These are phyloP conservation scores for Phytopythium boreale DNA, from an alignment of 352 stramenopile species.

Conservation along the genomic window DNA sequence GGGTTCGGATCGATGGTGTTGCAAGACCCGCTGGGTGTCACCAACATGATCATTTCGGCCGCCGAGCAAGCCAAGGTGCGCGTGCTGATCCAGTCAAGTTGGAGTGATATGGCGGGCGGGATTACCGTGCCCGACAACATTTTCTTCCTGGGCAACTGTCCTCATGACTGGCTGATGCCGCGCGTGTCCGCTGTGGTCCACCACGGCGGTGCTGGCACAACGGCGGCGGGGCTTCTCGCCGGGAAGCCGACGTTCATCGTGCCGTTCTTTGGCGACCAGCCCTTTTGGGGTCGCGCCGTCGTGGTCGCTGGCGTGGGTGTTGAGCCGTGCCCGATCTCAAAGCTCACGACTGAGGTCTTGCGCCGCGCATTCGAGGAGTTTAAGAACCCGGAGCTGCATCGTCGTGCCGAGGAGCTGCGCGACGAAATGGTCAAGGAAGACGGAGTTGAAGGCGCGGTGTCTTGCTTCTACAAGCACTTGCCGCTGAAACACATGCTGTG, in stretches of 20 bases:
- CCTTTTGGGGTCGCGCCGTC: conserved; percentile 91
- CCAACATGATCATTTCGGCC: conserved; percentile 81
- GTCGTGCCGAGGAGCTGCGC: conserved; percentile 40
- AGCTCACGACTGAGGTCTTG: conserved; percentile 78
- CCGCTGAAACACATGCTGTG: conserved; percentile 86
- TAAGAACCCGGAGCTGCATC: conserved; percentile 31
- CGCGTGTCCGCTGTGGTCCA: conserved; percentile 82
- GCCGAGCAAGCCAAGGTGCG: conserved; percentile 52
- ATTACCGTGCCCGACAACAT: conserved; percentile 43
- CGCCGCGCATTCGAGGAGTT: conserved; percentile 67
- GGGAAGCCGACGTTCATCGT: conserved; percentile 92
- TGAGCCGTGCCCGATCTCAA: conserved; percentile 67
- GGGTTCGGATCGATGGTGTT: conserved; percentile 93
- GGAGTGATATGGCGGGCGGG: conserved; percentile 63
- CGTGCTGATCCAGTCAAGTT: conserved; percentile 88
- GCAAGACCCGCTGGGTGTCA: conserved; percentile 57
- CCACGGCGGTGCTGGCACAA: conserved; percentile 83
- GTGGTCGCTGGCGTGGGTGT: conserved; percentile 74
- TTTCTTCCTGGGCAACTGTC: conserved; percentile 66
- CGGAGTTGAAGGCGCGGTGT: conserved; percentile 73
- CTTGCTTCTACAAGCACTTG: conserved; percentile 82
- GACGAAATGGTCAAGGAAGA: conserved; percentile 74
- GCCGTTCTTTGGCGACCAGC: conserved; percentile 94
- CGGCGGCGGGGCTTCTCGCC: conserved; percentile 83
- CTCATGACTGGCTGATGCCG: conserved; percentile 91